A percentile compares a stretch with the other conserved stretches of the same genome.
phyloP scores from a whole-genome alignment of 1,284 basidiomycete species.

The Cutaneotrichosporon sp. region DNA sequence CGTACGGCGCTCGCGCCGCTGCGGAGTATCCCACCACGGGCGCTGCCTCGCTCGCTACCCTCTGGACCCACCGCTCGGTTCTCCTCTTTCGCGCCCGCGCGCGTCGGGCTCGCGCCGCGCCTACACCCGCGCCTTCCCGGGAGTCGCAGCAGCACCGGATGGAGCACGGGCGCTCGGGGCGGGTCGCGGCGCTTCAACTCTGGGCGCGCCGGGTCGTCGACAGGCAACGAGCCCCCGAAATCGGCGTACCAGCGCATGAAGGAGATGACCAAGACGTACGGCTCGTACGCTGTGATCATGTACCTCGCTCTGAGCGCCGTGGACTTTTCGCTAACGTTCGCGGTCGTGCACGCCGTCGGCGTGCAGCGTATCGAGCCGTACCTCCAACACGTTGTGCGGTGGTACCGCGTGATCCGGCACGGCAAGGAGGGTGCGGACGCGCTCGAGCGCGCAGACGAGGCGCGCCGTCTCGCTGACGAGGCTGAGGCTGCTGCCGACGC shows the following conservation, averaged over 20 bases:
- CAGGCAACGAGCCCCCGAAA: conserved; percentile 1
- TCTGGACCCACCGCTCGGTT: too few relatives aligned
- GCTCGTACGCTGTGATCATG: conserved; percentile 85
- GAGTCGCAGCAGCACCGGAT: too few relatives aligned
- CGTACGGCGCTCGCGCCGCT: too few relatives aligned
- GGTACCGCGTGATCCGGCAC: conserved; percentile 33
- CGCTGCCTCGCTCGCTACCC: too few relatives aligned
- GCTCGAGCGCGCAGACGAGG: conserved; percentile 19
- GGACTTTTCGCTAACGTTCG: conserved; percentile 79
- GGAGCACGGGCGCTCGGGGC: too few relatives aligned
- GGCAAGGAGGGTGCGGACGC: conserved; percentile 22
- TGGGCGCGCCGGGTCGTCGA: too few relatives aligned
- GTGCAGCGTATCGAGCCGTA: conserved; percentile 78
- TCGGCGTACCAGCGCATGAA: conserved; percentile 58
- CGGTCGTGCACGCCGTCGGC: conserved; percentile 77
- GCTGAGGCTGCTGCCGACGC: conserved; percentile 55
- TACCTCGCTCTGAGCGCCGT: conserved; percentile 66
- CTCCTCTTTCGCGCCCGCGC: too few relatives aligned
- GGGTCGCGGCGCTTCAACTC: too few relatives aligned
- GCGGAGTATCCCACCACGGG: too few relatives aligned
- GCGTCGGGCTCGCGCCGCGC: too few relatives aligned
- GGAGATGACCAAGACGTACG: conserved; percentile 81
- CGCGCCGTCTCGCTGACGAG: conserved; percentile 16
- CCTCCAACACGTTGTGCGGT: conserved; percentile 57
- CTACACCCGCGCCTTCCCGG: too few relatives aligned